Base-by-base conservation (phyloP, 2,329 filamentous ascomycete genomes). In the Nothopassalora personata region DNA sequence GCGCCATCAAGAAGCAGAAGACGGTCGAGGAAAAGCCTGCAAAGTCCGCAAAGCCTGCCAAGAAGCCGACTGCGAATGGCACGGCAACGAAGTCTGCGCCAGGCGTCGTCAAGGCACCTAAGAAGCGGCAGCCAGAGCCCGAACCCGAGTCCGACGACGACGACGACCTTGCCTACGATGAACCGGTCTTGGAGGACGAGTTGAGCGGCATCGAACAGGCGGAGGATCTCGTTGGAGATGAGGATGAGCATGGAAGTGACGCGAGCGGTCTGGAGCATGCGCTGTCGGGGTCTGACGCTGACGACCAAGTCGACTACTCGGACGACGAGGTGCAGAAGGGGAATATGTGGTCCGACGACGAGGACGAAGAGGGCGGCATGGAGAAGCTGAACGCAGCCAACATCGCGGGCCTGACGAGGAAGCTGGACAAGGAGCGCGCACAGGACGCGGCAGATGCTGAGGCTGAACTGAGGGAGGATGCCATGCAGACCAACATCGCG, bases 361-460 rank as follows among this genome's bases (percentile, higher is more conserved):
- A 93, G 64, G 87, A 91, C 54, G 92, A 89, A 0, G 49, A 51
- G 15, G 91, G 95, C 68, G 87, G 86, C 5, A 91, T 96, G 76
- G 92, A 97, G 76, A 88, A 87, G 73, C 82, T 99, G 66, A 99
- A 91, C 54, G 92, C 92, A 1, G 94, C 94, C 63, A 99, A 99
- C 75, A 97, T 99, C 63, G 94, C 88, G 68, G 94, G 94, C 59
- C 79, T 99, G 57, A 92, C 93, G 57, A 83, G 86, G 67, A 93
- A 91, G 74, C 77, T 99, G 58, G 93, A 99, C 72, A 80, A 84
- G 69, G 80, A 94, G 71, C 80, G 83, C 70, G 88, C 89, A 48
- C 82, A 88, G 60, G 90, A 96, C 64, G 90, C 87, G 18, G 91
- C 86, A 27, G 90, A 92, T 62, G 91, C 90, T 27, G 86, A 92